phyloP scores from a whole-genome alignment of 1,139 yeast species.

The Magnusiomyces ingens region DNA sequence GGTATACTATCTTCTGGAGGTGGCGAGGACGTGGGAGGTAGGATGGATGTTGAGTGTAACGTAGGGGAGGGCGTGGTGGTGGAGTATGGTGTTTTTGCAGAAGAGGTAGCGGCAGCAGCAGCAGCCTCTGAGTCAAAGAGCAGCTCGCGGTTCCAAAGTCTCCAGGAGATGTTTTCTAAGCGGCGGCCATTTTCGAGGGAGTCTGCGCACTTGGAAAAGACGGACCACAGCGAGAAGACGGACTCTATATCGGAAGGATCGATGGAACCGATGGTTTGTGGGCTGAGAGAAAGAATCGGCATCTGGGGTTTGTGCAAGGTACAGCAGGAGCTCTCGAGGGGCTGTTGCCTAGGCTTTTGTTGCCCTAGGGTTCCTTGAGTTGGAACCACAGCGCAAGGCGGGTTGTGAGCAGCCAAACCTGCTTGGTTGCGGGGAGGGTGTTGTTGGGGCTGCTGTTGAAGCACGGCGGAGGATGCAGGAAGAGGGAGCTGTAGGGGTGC shows the following conservation, averaged over 20 bases:
- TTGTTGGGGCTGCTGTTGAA: no score
- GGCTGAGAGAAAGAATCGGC: constrained; percentile 27
- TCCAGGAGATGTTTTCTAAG: constrained; percentile 53
- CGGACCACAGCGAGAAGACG: constrained; percentile 45
- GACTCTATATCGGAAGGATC: constrained; percentile 38
- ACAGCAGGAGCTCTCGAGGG: background rate
- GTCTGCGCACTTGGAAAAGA: constrained; percentile 48
- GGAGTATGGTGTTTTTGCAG: background rate
- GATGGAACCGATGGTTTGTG: constrained; percentile 26
- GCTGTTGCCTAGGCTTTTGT: background rate
- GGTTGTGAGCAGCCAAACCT: no score
- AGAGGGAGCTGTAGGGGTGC: no score
- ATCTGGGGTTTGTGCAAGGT: constrained; percentile 8
- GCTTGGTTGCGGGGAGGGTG: no score
- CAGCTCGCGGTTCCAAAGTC: constrained; percentile 47
- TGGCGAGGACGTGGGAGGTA: background rate
- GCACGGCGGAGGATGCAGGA: no score
- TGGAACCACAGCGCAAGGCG: no score
- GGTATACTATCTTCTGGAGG: background rate
- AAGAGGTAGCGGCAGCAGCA: background rate
- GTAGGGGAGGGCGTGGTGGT: background rate
- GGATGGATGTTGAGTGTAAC: background rate
- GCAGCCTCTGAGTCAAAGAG: constrained; percentile 17
- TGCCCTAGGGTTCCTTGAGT: background rate
- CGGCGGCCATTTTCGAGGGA: constrained; percentile 48